phyloP scores from a whole-genome alignment of 352 stramenopile genomes.

The Paralagenidium karlingii region DNA sequence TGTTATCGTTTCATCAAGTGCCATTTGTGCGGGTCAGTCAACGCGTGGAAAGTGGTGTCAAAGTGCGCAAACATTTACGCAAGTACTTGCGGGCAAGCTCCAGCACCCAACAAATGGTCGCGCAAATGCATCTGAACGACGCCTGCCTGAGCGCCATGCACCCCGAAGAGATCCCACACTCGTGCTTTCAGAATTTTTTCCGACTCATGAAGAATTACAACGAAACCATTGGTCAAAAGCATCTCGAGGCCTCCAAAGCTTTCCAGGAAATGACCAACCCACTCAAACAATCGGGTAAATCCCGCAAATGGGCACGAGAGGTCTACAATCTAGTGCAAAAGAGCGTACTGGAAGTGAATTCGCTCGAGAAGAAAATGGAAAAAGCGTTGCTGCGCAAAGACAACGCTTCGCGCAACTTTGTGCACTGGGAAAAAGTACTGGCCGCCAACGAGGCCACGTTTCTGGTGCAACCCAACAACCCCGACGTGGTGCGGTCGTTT shows the following conservation, averaged over 20 bases:
- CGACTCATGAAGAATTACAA: constrained; percentile 70
- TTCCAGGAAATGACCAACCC: constrained; percentile 65
- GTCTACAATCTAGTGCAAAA: constrained; percentile 72
- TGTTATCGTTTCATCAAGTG: constrained; percentile 15
- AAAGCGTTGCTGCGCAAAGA: constrained; percentile 45
- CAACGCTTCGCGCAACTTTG: constrained; percentile 47
- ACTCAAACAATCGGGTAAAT: constrained; percentile 61
- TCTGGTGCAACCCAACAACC: constrained; percentile 64
- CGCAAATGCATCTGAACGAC: constrained; percentile 69
- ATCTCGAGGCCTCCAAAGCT: constrained; percentile 61
- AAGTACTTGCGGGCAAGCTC: constrained; percentile 76
- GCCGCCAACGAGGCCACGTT: constrained; percentile 74
- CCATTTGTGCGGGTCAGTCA: constrained; percentile 69
- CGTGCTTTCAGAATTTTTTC: constrained; percentile 69
- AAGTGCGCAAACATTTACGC: constrained; percentile 68
- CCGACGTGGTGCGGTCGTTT: constrained; percentile 55
- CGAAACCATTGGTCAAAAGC: constrained; percentile 58
- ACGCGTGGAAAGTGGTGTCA: constrained; percentile 67
- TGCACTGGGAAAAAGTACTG: constrained; percentile 63
- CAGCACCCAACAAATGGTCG: constrained; percentile 63
- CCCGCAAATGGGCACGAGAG: constrained; percentile 59
- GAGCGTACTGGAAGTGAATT: constrained; percentile 52
- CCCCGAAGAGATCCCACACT: constrained; percentile 69
- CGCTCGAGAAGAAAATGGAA: constrained; percentile 71
- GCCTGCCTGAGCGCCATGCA: constrained; percentile 60